Evolutionary conservation across 805 yeast species (phyloP).

Genomic region (Wickerhamomyces bovis): DNA sequence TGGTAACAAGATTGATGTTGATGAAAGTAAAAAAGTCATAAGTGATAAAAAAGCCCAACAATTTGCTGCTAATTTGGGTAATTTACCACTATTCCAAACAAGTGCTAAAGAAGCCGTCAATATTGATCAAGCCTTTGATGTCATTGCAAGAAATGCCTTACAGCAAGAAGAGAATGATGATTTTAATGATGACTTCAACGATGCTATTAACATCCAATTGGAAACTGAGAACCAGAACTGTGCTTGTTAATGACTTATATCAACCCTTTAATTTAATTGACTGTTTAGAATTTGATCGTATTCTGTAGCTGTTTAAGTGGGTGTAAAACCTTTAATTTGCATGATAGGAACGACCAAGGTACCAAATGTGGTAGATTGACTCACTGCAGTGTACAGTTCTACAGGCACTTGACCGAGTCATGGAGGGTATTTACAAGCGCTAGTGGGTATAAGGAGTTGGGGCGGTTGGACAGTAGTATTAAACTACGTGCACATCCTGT

Average conservation of each 20-base stretch:
- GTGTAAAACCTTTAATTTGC: no score
- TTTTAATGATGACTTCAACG: conserved; percentile 88
- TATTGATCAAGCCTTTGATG: conserved; percentile 93
- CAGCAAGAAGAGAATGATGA: conserved; percentile 93
- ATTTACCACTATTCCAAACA: conserved; percentile 92
- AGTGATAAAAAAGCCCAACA: conserved; percentile 55
- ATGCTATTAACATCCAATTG: conserved; percentile 90
- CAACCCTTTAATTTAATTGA: neutral
- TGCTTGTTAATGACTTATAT: conserved; percentile 17
- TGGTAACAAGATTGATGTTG: conserved; percentile 94
- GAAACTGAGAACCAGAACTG: conserved; percentile 54
- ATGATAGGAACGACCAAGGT: no score
- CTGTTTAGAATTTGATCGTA: no score
- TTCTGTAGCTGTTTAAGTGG: no score
- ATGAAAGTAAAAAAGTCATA: conserved; percentile 77
- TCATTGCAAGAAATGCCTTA: conserved; percentile 89
- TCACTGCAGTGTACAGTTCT: no score
- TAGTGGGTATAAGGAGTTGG: no score
- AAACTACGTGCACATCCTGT: no score
- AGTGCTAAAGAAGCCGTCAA: conserved; percentile 95
- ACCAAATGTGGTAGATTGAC: no score
- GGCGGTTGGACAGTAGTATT: no score
- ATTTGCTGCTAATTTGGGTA: conserved; percentile 58
- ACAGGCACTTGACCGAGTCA: no score
- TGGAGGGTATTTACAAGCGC: no score